Conservation (phyloP, 257 asterid genomes). For the Ocimum tenuiflorum region DNA sequence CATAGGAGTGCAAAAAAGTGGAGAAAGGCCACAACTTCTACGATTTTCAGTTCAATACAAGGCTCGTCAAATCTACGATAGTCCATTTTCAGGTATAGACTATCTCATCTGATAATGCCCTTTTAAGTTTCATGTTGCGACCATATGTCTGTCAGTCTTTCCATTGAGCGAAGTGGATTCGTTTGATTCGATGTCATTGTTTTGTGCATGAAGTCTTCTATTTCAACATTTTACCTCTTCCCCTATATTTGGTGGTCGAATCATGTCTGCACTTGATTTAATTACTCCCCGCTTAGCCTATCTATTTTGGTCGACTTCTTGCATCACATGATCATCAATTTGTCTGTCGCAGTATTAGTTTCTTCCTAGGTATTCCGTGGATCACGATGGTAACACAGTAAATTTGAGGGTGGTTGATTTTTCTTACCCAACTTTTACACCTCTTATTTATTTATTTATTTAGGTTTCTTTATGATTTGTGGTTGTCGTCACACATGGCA, state of each 20-base stretch:
- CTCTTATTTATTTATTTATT: background rate
- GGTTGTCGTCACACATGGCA: background rate
- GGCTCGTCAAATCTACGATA: constrained; percentile 83
- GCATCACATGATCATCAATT: background rate
- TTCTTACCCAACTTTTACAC: background rate
- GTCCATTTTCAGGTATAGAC: constrained; percentile 91
- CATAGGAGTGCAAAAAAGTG: constrained; percentile 72
- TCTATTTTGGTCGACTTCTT: background rate
- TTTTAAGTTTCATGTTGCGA: background rate
- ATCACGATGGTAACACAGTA: background rate
- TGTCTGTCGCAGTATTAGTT: background rate
- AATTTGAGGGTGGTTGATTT: background rate
- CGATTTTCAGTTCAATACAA: constrained; percentile 83
- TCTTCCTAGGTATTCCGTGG: background rate
- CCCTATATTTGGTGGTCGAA: background rate
- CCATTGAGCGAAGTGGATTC: background rate
- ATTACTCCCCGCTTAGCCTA: background rate
- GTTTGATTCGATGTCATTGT: background rate
- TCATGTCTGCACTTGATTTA: background rate
- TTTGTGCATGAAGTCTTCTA: background rate
- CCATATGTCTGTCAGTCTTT: background rate
- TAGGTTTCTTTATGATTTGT: background rate
- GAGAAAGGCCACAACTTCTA: constrained; percentile 61
- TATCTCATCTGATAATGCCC: constrained; percentile 10
- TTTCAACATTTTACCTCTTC: background rate